Evolutionary conservation across 2,329 filamentous ascomycete genomes (phyloP), one percentile per base, ranked within the genome.

Genomic region (Rasamsonia emersonii): DNA sequence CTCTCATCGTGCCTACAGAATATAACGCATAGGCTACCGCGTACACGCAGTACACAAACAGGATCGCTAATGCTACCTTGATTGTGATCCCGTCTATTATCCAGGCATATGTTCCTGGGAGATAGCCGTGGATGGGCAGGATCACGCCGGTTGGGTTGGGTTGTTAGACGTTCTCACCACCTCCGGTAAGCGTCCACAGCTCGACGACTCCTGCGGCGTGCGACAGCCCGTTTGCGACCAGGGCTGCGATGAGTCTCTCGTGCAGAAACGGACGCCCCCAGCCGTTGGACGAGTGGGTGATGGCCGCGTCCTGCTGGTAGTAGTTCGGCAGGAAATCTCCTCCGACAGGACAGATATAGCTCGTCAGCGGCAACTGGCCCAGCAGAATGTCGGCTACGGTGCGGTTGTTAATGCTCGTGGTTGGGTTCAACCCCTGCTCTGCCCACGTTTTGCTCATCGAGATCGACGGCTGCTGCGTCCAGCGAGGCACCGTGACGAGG

Each of bases 261-360:
- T 38, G 36, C 32, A 32, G 31, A 24, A 32, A 23, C 8, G 36
- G 36, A 10, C 36, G 20, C n/a, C n/a, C n/a, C n/a, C n/a, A n/a
- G n/a, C n/a, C n/a, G n/a, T n/a, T n/a, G n/a, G n/a, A n/a, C n/a
- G n/a, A n/a, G n/a, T n/a, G n/a, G n/a, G n/a, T n/a, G n/a, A n/a
- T n/a, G n/a, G n/a, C n/a, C n/a, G n/a, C n/a, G n/a, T n/a, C n/a
- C n/a, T n/a, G n/a, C n/a, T n/a, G n/a, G n/a, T n/a, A n/a, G n/a
- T n/a, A n/a, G n/a, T n/a, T n/a, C n/a, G n/a, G n/a, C n/a, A n/a
- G 16, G 14, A 25, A 10, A 11, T 13, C 20, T 9, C 20, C 30
- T 9, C 26, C 26, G 9, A 13, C 9, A 6, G 36, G 36, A 16
- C 36, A 38, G 9, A 38, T 18, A 15, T 32, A 30, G 5, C 27